Evolutionary conservation across 1,284 basidiomycete genomes (phyloP).

Genomic region (Ganoderma leucocontextum): DNA sequence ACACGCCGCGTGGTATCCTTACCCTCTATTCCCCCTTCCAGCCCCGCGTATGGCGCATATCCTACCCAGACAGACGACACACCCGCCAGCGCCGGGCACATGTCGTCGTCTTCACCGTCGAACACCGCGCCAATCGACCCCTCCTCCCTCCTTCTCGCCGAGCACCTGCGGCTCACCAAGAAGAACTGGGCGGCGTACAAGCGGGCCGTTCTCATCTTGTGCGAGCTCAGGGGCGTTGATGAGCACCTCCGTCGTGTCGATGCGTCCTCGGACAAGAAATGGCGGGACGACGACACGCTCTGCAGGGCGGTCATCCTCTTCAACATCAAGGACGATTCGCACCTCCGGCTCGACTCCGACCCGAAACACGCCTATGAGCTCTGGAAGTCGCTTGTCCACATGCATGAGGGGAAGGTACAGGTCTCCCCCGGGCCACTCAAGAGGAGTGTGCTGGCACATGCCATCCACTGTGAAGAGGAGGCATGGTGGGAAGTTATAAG

Average conservation of each 20-base stretch:
- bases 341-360: not conserved
- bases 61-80: too few species aligned
- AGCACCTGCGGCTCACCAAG: not conserved
- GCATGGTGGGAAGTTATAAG: too few species aligned
- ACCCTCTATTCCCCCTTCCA: not conserved
- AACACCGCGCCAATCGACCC: not conserved
- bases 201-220: not conserved
- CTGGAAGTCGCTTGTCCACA: not conserved
- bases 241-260: not conserved
- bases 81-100: too few species aligned
- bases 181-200: not conserved
- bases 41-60: not conserved
- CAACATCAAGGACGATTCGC: not conserved
- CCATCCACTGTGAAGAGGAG: too few species aligned
- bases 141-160: not conserved
- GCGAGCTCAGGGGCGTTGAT: not conserved
- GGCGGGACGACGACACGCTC: not conserved
- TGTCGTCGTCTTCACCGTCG: not conserved
- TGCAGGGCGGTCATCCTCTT: not conserved
- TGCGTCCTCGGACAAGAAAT: not conserved
- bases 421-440: too few species aligned
- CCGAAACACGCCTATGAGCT: not conserved
- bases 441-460: too few species aligned
- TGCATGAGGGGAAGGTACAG: not conserved
- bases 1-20: too few species aligned